Base-by-base conservation (phyloP, 805 yeast species). In the Cyberlindnera amylophila region DNA sequence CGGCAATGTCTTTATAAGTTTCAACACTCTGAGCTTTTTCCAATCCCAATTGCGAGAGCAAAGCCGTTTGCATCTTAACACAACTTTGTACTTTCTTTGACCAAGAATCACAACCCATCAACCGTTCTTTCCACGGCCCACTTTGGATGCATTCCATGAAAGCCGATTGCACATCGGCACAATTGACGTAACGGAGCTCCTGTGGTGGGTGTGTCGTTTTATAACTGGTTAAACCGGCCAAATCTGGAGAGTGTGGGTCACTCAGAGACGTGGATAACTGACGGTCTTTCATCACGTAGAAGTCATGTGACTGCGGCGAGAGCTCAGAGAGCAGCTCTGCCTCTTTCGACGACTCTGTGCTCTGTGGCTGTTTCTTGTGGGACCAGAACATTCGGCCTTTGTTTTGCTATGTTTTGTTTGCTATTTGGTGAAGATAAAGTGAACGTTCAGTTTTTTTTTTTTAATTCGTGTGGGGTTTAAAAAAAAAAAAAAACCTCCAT, bases 81-180 rank as follows among this genome's bases (percentile, higher is more conserved):
- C 58, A 55, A 17, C 38, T 42, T 17, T 47, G 47, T 30, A 42
- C 38, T 17, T 32, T 39, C 29, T 42, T 33, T 3, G 40, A 36
- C 33, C 46, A 39, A 10, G 29, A 32, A 14, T 39, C 40, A 44
- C 60, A 55, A 3, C 54, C 55, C 4, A 30, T 32, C 23, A 48
- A 31, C 9, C 44, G 44, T 23, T 54, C 57, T 16, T 34, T 45
- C 43, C 39, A 48, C 5, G 50, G 32, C 6, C 59, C 59, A 9
- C 46, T 38, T 7, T 49, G 40, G 16, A 55, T 32, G 35, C 59
- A 55, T 13, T 47, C 36, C 40, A 52, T 37, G 42, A 50, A 53
- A 12, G 42, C 48, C 3, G 42, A 26, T 18, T 53, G 53, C 33
- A 41, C 46, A 15, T 53, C 58, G 1, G 59, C 57, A 47, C 59